These are phyloP conservation scores for Brasilioporus rufonigricans DNA, from an alignment of 768 basidiomycete species.

Conservation along the genomic window DNA sequence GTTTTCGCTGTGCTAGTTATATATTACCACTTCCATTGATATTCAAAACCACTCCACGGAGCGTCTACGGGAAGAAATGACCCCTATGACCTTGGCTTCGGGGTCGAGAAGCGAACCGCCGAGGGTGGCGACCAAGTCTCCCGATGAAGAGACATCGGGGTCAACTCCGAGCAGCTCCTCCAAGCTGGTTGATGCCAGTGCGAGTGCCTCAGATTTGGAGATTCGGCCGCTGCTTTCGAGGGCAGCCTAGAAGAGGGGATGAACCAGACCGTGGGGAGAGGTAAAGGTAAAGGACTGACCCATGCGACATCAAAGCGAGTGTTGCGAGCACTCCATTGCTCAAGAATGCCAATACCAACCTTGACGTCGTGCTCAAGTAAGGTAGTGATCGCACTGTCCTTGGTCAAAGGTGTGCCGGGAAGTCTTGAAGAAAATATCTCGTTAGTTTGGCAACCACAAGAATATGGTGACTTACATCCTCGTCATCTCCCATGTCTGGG, in stretches of 20 bases:
- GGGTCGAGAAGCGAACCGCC: slow-evolving; percentile 54
- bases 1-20: slow-evolving; percentile 3
- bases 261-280: slow-evolving; percentile 19
- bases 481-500: slow-evolving; percentile 63
- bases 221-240: slow-evolving; percentile 39
- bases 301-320: slow-evolving; percentile 80
- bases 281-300: slow-evolving; percentile 44
- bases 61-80: slow-evolving; percentile 48
- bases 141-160: slow-evolving; percentile 15
- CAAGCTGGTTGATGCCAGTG: slow-evolving; percentile 52
- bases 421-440: slow-evolving; percentile 18
- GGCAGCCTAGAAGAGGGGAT: slow-evolving; percentile 33
- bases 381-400: slow-evolving; percentile 54
- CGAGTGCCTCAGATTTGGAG: slow-evolving; percentile 47
- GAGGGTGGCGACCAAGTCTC: slow-evolving; percentile 56
- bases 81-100: slow-evolving; percentile 47
- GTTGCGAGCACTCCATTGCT: slow-evolving; percentile 72
- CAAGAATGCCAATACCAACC: slow-evolving; percentile 64
- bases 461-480: slow-evolving; percentile 24
- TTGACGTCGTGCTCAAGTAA: slow-evolving; percentile 69
- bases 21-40: slow-evolving; percentile 6
- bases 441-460: slow-evolving; percentile 3
- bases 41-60: slow-evolving; percentile 50
- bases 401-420: slow-evolving; percentile 30
- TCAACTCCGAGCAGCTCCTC: slow-evolving; percentile 42